A percentile compares a stretch with the other conserved stretches of the same genome.
Conservation (phyloP, 1,284 basidiomycete species). For the Thecaphora frezii region DNA sequence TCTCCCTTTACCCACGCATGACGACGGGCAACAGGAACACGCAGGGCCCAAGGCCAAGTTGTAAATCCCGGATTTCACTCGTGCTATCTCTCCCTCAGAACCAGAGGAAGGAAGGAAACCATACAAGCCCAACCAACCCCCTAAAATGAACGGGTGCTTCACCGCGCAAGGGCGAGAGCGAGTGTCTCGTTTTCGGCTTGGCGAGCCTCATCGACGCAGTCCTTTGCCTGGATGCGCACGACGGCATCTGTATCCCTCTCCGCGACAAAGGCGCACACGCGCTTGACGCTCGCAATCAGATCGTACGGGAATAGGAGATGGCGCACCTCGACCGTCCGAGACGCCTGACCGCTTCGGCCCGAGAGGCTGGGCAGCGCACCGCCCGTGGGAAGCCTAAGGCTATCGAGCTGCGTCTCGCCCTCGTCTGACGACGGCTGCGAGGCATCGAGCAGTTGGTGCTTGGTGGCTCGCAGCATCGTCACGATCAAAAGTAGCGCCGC, state of each 20-base stretch:
- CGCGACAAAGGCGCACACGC: constrained; percentile 12
- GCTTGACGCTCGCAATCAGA: constrained; percentile 11
- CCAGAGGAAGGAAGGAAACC: neutral
- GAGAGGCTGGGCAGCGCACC: neutral
- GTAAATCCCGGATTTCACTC: neutral
- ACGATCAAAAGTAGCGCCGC: constrained; percentile 48
- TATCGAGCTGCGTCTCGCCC: neutral
- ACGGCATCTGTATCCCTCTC: constrained; percentile 33
- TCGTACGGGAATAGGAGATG: constrained; percentile 22
- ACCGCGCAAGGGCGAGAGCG: too few species aligned
- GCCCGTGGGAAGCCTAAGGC: constrained; percentile 1
- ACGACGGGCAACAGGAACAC: neutral
- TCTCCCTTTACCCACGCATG: neutral
- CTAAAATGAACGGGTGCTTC: too few species aligned
- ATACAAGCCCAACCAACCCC: neutral
- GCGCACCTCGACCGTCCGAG: neutral
- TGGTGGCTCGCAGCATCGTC: constrained; percentile 31
- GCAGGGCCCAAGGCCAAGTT: constrained; percentile 13
- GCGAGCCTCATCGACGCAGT: constrained; percentile 23
- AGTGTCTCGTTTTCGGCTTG: constrained; percentile 15
- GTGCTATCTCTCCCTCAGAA: neutral
- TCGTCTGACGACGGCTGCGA: neutral
- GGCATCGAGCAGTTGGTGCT: constrained; percentile 36
- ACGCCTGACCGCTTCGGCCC: neutral
- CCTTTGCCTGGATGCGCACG: constrained; percentile 40